Evolutionary conservation across 176 grass and related monocot genomes (phyloP).

Genomic region (Aechmea fasciata): DNA sequence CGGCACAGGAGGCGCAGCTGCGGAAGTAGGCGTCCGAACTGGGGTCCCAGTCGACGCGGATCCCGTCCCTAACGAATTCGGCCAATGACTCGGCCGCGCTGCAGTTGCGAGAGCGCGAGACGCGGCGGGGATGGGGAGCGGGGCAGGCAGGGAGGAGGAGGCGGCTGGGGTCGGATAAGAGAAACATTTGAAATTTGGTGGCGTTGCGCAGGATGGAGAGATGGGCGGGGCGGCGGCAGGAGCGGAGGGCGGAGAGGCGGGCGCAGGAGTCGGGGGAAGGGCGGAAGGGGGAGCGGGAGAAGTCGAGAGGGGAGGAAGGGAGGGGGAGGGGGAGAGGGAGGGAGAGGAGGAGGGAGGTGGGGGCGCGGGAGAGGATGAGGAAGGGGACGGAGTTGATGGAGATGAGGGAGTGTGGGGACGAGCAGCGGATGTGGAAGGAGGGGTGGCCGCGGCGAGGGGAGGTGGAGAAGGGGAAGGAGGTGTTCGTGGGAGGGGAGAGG

Average conservation of each 20-base stretch:
- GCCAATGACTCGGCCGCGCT: conserved; percentile 11
- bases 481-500: neutral
- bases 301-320: conserved; percentile 13
- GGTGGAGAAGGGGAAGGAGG: conserved; percentile 19
- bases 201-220: conserved; percentile 3
- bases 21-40: conserved; percentile 22
- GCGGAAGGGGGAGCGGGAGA: conserved; percentile 35
- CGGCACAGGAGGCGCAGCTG: conserved; percentile 21
- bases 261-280: conserved; percentile 12
- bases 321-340: neutral
- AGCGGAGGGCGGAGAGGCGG: conserved; percentile 18
- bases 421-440: conserved; percentile 34
- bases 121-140: neutral
- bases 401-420: conserved; percentile 20
- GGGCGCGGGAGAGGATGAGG: conserved; percentile 20
- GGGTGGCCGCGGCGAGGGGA: conserved; percentile 15
- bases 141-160: conserved; percentile 22
- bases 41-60: conserved; percentile 18
- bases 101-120: neutral
- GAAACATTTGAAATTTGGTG: conserved; percentile 11
- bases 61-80: conserved; percentile 22
- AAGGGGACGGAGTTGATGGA: conserved; percentile 24
- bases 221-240: conserved; percentile 3
- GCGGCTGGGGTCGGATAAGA: conserved; percentile 16
- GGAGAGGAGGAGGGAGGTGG: conserved; percentile 15